Percentiles rank a stretch among this genome's conserved stretches.
Conservation (phyloP, 2,329 filamentous ascomycete species). For the Taxawa tesnikishii region DNA sequence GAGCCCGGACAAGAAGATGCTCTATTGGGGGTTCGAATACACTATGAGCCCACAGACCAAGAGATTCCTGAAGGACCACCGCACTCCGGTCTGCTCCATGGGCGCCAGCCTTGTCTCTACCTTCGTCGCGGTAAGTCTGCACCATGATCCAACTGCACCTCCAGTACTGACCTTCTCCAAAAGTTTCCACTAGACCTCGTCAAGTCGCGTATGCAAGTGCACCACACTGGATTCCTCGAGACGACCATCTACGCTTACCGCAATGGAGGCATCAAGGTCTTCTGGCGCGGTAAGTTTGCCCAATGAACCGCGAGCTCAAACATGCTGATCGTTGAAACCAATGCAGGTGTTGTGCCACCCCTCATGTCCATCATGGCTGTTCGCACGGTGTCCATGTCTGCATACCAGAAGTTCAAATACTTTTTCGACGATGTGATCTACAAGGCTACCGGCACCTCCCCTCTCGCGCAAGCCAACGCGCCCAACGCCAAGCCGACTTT, state of each 20-base stretch:
- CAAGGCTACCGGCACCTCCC: conserved; percentile 52
- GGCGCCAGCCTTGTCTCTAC: conserved; percentile 68
- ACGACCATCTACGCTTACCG: conserved; percentile 62
- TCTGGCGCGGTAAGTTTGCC: conserved; percentile 38
- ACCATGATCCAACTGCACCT: background rate
- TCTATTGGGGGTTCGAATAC: background rate
- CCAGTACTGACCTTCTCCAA: conserved; percentile 1
- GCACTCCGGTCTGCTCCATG: conserved; percentile 69
- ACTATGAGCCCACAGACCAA: conserved; percentile 32
- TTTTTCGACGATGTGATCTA: conserved; percentile 59
- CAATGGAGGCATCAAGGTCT: conserved; percentile 36
- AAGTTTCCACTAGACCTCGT: conserved; percentile 76
- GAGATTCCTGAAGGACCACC: conserved; percentile 60
- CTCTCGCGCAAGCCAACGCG: conserved; percentile 59
- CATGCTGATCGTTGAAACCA: background rate
- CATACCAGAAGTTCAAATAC: conserved; percentile 69
- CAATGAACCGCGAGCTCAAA: background rate
- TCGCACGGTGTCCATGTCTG: conserved; percentile 65
- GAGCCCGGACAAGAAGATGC: background rate
- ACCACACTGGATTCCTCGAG: conserved; percentile 48
- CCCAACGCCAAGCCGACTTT: conserved; percentile 59
- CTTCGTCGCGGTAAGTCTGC: conserved; percentile 46
- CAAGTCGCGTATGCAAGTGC: conserved; percentile 83
- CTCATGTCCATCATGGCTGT: conserved; percentile 67
- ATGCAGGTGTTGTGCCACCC: conserved; percentile 61